Conservation (phyloP, 2,329 filamentous ascomycete genomes). For the Phyllachora maydis region DNA sequence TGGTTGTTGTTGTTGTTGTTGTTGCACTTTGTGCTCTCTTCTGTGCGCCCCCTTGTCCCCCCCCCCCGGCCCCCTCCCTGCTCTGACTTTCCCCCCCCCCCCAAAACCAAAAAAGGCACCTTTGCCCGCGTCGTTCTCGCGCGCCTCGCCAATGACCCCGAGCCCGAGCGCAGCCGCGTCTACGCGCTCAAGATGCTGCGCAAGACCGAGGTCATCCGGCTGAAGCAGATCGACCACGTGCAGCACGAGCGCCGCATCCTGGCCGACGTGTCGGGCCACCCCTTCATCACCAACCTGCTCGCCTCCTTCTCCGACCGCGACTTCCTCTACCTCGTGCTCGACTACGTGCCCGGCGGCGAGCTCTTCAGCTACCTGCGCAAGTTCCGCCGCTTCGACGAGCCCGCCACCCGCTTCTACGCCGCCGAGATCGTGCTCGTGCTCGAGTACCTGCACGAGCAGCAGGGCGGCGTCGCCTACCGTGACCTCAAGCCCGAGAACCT, state of each 20-base stretch:
- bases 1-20: slow-evolving; percentile 5
- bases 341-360: slow-evolving; percentile 69
- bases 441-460: slow-evolving; percentile 60
- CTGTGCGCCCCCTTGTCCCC: neutral
- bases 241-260: slow-evolving; percentile 66
- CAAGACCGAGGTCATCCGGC: slow-evolving; percentile 52
- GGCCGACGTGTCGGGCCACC: slow-evolving; percentile 56
- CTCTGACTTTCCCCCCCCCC: neutral
- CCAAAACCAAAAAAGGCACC: slow-evolving; percentile 29
- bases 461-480: slow-evolving; percentile 59
- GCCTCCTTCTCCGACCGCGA: slow-evolving; percentile 65
- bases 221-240: slow-evolving; percentile 77
- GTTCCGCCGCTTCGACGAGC: slow-evolving; percentile 59
- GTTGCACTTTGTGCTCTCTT: neutral
- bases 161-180: slow-evolving; percentile 40
- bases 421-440: slow-evolving; percentile 69
- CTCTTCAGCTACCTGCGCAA: slow-evolving; percentile 67
- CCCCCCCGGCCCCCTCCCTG: neutral
- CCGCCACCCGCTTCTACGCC: slow-evolving; percentile 61
- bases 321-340: slow-evolving; percentile 64
- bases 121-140: slow-evolving; percentile 72
- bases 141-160: slow-evolving; percentile 29
- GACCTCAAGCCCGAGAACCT: slow-evolving; percentile 74
- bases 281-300: slow-evolving; percentile 63
- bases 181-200: slow-evolving; percentile 67